Evolutionary conservation across 2,329 filamentous ascomycete genomes (phyloP), one percentile per base, ranked within the genome.

Genomic region (Colletotrichum limetticola): DNA sequence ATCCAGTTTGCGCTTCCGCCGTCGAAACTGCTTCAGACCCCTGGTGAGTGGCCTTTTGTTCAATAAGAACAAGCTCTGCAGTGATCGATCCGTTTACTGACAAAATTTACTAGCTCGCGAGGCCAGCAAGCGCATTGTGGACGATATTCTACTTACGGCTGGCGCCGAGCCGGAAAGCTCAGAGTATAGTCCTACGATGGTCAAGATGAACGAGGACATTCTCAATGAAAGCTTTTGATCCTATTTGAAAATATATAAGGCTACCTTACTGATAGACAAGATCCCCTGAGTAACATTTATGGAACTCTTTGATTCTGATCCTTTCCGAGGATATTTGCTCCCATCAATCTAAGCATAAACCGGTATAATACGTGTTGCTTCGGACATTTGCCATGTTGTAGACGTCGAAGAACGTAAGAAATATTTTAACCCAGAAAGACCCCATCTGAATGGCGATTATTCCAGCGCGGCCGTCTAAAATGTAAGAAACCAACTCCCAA

Each of bases 1-100:
- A 95, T 97, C 73, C 93, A 95, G 78, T 97, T 97, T 81, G 92
- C 93, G 57, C 84, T 97, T 60, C 93, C 93, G 63, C 92, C 93
- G 66, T 93, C 91, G 53, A 92, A 93, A 79, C 84, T 97, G 26
- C 82, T 96, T 80, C 94, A 95, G 81, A 97, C 94, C 61, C 94
- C 94, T 74, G 92, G 92, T 93, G 83, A 80, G 90, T 74, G 22
- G 22, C 9, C 3, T 19, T 30, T 32, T 35, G 7, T 5, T 24
- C 2, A 9, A 32, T 32, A 11, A 32, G 9, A 11, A 11, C 30
- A 32, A 32, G 30, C 9, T 42, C 3, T 42, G 4, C 9, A 24
- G 46, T 53, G 9, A 16, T 11, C 5, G 16, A 19, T 2, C 26
- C 2, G 6, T 68, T 46, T 53, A n/a, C 71, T 77, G 68, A 76